Percentiles rank a stretch among this genome's conserved stretches.
These are phyloP conservation scores for Westerdykella ornata DNA, from an alignment of 2,329 filamentous ascomycete species.

Conservation along the genomic window DNA sequence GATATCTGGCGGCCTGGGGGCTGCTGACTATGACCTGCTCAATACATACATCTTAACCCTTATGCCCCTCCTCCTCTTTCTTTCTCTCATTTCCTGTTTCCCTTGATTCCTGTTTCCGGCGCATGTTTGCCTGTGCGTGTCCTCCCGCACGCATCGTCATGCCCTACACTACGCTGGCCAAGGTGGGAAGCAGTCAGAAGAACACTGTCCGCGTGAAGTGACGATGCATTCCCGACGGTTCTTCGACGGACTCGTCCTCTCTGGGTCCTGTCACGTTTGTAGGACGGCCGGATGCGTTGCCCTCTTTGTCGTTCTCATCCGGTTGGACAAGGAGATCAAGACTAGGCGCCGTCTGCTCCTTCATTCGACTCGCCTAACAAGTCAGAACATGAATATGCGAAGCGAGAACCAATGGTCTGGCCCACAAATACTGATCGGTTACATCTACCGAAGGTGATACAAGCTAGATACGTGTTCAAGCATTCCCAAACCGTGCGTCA, in stretches of 20 bases:
- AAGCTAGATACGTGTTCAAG: constrained; percentile 5
- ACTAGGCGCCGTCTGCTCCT: too few species aligned
- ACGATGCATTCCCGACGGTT: constrained; percentile 1
- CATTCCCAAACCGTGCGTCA: constrained; percentile 1
- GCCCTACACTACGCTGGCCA: too few species aligned
- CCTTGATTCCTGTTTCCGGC: background rate
- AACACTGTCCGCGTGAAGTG: background rate
- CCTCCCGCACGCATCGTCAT: background rate
- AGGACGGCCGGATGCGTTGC: background rate
- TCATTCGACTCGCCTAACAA: too few species aligned
- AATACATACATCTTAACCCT: constrained; percentile 17
- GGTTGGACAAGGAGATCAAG: too few species aligned
- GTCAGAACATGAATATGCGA: too few species aligned
- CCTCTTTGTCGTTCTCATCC: background rate
- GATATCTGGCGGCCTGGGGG: constrained; percentile 16
- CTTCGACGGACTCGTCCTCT: background rate
- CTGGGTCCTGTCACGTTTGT: background rate
- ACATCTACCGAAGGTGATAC: background rate
- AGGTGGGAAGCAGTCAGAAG: background rate
- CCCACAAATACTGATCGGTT: too few species aligned
- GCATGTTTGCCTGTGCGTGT: background rate
- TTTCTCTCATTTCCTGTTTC: background rate
- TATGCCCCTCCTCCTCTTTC: constrained; percentile 4
- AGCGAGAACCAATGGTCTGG: too few species aligned
- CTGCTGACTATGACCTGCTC: constrained; percentile 17